Evolutionary conservation across 495 filamentous ascomycete genomes (phyloP), one percentile per base, ranked within the genome.

Genomic region (Xylaria palmicola): DNA sequence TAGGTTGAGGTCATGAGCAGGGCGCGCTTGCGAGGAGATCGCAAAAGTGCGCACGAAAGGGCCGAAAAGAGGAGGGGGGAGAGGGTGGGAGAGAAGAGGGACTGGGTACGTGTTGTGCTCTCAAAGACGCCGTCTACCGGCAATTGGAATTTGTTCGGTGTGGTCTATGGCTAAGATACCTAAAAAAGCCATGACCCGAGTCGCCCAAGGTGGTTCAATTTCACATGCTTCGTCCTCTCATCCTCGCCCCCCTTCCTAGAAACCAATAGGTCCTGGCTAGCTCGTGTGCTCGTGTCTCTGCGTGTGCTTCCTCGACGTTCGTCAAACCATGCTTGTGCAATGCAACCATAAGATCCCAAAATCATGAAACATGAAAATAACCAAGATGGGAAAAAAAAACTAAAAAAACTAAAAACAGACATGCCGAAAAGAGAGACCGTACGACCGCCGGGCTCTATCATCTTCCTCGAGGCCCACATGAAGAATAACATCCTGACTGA

Each of bases 161-260:
- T 29, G 29, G 51, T 55, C 36, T 40, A 43, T 43, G 53, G n/a
- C n/a, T 19, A 30, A 44, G 37, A 56, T 56, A 44, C 27, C 9
- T 22, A 44, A 56, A 20, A 26, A 56, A 20, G 39, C 53, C 20
- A 44, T 10, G 24, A 56, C 37, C 26, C 24, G 12, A 22, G 44
- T n/a, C 39, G 20, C 37, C 22, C 39, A 34, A 44, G 22, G 17
- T 39, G 24, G n/a, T 37, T 44, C 15, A 56, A 43, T 56, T 44
- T 44, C 53, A 56, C 53, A 56, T 27, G 6, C 34, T 40, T 44
- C 32, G 26, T 12, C 10, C 6, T 54, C 27, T 32, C 19, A 4
- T 41, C 22, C 24, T 34, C 39, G 9, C 39, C 39, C 9, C n/a
- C 17, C n/a, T 44, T 44, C 10, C 32, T 5, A 34, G 32, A 34